These are phyloP conservation scores for Chlorophyllum brunneum DNA, from an alignment of 768 basidiomycete species.

Conservation along the genomic window DNA sequence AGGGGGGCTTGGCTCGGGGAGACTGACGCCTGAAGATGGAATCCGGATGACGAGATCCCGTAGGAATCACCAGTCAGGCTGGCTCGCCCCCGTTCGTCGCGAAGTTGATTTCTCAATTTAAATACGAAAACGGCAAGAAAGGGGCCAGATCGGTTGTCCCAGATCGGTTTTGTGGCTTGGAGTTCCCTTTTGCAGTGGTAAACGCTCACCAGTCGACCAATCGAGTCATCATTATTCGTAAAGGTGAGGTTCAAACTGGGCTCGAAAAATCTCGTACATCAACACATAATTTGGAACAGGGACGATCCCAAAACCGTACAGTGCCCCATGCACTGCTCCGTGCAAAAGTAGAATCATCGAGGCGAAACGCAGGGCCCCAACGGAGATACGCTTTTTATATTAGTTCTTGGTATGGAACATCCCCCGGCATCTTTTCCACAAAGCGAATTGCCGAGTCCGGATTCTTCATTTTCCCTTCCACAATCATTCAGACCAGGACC, in stretches of 20 bases:
- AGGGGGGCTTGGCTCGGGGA: too few relatives aligned
- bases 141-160: constrained; percentile 5
- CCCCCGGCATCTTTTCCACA: constrained; percentile 1
- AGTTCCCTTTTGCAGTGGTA: background rate
- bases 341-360: background rate
- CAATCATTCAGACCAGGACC: background rate
- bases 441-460: constrained; percentile 1
- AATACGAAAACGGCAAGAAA: constrained; percentile 9
- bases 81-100: background rate
- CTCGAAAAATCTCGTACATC: background rate
- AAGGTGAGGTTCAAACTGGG: background rate
- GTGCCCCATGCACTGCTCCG: background rate
- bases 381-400: constrained; percentile 5
- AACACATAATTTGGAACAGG: background rate
- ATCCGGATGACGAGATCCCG: too few relatives aligned
- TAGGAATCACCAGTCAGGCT: background rate
- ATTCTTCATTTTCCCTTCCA: constrained; percentile 4
- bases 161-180: background rate
- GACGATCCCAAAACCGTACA: background rate
- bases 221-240: too few relatives aligned
- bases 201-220: background rate
- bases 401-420: constrained; percentile 9
- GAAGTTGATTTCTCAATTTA: background rate
- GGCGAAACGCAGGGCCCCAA: background rate
- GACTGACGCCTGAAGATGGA: too few relatives aligned